phyloP scores from a whole-genome alignment of 2,329 filamentous ascomycete species.

The Claviceps humidiphila region DNA sequence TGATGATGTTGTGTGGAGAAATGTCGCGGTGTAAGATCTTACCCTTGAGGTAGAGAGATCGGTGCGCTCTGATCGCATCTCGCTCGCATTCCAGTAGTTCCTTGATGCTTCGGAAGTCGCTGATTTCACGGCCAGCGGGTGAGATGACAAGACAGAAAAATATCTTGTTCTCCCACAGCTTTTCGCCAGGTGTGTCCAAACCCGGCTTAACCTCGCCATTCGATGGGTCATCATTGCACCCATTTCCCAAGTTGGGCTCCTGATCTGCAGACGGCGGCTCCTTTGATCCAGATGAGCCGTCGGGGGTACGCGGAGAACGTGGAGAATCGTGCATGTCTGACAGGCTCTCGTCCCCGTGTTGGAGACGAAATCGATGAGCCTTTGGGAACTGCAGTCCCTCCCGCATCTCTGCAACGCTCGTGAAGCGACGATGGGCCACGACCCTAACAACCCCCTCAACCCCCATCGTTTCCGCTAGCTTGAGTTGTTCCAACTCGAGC shows the following conservation, averaged over 20 bases:
- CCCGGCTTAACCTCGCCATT: constrained; percentile 4
- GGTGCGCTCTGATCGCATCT: constrained; percentile 5
- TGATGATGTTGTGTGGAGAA: constrained; percentile 4
- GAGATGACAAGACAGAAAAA: constrained; percentile 5
- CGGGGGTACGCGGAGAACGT: too few relatives aligned
- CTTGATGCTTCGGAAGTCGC: background rate
- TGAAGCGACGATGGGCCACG: constrained; percentile 7
- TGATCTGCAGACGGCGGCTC: constrained; percentile 5
- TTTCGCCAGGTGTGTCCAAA: constrained; percentile 5
- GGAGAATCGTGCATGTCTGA: background rate
- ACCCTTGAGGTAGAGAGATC: constrained; percentile 1
- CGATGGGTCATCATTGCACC: background rate
- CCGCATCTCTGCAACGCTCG: constrained; percentile 7
- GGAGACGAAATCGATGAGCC: constrained; percentile 2
- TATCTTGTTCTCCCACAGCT: constrained; percentile 6
- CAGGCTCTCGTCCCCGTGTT: background rate
- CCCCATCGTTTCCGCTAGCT: constrained; percentile 6
- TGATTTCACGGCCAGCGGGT: constrained; percentile 6
- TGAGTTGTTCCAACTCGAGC: constrained; percentile 9
- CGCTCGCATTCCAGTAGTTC: constrained; percentile 1
- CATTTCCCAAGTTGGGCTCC: constrained; percentile 5
- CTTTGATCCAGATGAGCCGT: constrained; percentile 1
- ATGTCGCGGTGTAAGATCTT: constrained; percentile 5
- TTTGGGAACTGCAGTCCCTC: constrained; percentile 5
- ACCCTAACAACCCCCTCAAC: constrained; percentile 9